Conservation (phyloP, 2,329 filamentous ascomycete genomes). For the Nothomitra cinnamomea region DNA sequence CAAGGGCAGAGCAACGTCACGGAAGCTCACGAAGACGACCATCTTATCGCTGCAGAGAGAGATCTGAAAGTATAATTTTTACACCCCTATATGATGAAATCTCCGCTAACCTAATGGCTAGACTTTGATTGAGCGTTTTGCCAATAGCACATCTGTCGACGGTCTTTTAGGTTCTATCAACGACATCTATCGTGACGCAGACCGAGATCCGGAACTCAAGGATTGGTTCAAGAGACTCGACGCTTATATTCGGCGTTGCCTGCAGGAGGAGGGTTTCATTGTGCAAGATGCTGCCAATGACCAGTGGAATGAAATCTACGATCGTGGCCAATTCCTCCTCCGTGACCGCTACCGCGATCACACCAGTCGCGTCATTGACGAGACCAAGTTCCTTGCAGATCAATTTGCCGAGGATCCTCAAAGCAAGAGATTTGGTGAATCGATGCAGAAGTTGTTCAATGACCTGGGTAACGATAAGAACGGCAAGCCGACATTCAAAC, state of each 20-base stretch:
- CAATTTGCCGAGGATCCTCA: constrained; percentile 81
- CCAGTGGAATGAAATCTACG: constrained; percentile 73
- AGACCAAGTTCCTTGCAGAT: constrained; percentile 73
- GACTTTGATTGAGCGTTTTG: constrained; percentile 84
- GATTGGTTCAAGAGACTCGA: constrained; percentile 75
- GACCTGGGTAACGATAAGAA: constrained; percentile 78
- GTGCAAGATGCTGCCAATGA: constrained; percentile 62
- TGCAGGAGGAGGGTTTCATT: constrained; percentile 83
- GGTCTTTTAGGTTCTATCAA: constrained; percentile 76
- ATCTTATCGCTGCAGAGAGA: constrained; percentile 54
- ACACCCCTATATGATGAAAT: neutral
- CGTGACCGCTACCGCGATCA: constrained; percentile 76
- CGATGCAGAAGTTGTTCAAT: constrained; percentile 69
- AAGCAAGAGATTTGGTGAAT: constrained; percentile 63
- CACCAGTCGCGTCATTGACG: constrained; percentile 72
- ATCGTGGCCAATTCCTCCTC: constrained; percentile 70
- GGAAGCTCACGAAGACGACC: constrained; percentile 47
- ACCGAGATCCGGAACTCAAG: constrained; percentile 71
- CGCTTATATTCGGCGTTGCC: constrained; percentile 59
- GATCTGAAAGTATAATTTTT: constrained; percentile 50
- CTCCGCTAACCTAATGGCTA: constrained; percentile 23
- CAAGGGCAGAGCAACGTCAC: constrained; percentile 53
- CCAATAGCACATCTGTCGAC: constrained; percentile 79
- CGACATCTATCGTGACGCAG: constrained; percentile 71
- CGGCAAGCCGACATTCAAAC: constrained; percentile 82